Base-by-base conservation (phyloP, 352 stramenopile species). In the Peronospora belbahrii region DNA sequence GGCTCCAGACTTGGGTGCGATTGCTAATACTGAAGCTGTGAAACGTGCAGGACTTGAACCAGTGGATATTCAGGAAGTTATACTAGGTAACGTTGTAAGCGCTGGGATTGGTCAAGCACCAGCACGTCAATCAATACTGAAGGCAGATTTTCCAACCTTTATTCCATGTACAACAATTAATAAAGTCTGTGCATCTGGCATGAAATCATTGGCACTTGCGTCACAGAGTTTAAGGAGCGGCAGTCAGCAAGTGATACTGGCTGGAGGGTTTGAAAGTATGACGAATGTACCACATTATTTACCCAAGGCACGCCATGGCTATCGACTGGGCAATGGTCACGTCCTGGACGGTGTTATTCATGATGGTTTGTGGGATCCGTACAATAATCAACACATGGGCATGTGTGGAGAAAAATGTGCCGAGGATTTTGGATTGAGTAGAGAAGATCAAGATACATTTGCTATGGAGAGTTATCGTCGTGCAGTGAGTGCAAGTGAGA, bases 81-180 rank as follows among this genome's bases (percentile, higher is more conserved):
- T 97, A 65, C 68, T 99, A 23, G 97, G 97, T 15, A 98, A 98
- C 65, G 97, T 99, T 27, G 77, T 99, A 20, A 96, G 82, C 43
- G 94, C 95, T 4, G 92, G 88, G 27, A 87, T 98, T 25, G 97
- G 97, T 20, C 97, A 99, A 70, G 95, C 95, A 20, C 97, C 96
- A 0, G 88, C 93, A 35, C 79, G 94, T 19, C 97, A 99, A 67
- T 94, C 95, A 9, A 70, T 88, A 18, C 65, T 96, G 25, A 93
- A 92, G 58, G 88, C 80, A 8, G 94, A 94, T 4, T 83, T 98
- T 52, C 81, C 85, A 2, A 70, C 93, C 48, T 86, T 69, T 14
- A 96, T 96, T 27, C 85, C 96, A 25, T 98, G 93, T 70, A 99
- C 94, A 32, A 99, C 96, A 0, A 70, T 99, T 7, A 99, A 99